Percentiles rank a stretch among this genome's conserved stretches.
These are phyloP conservation scores for Colletotrichum orchidophilum DNA, from an alignment of 2,329 filamentous ascomycete genomes.

Conservation along the genomic window DNA sequence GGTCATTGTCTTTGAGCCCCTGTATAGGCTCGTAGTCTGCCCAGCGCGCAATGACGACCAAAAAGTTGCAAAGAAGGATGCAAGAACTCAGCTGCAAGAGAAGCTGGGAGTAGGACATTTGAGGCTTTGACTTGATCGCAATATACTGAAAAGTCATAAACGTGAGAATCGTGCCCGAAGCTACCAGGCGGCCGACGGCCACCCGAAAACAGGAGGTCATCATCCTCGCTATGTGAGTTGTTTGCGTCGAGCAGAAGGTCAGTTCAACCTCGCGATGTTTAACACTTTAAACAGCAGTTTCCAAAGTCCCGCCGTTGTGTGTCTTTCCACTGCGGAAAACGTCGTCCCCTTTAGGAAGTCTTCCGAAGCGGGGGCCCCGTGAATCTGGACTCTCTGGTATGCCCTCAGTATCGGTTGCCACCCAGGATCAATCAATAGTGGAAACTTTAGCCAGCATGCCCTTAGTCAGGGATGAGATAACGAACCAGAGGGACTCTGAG, in stretches of 20 bases:
- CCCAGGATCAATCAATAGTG: background rate
- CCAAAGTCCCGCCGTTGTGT: background rate
- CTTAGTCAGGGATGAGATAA: background rate
- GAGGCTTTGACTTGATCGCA: background rate
- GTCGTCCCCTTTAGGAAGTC: background rate
- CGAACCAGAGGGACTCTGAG: background rate
- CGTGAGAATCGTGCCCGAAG: background rate
- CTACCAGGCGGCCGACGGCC: slow-evolving; percentile 3
- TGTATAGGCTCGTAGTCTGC: background rate
- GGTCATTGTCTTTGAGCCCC: background rate
- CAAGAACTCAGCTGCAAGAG: background rate
- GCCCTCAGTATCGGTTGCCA: background rate
- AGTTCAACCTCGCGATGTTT: background rate
- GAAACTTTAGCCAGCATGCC: background rate
- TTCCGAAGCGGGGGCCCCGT: background rate
- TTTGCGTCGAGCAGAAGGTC: background rate
- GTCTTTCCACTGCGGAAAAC: background rate
- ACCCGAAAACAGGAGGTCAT: background rate
- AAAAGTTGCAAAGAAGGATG: background rate
- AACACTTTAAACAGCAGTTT: background rate
- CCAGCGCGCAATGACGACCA: background rate
- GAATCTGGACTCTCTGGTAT: background rate
- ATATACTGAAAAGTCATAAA: slow-evolving; percentile 8
- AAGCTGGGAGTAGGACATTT: background rate
- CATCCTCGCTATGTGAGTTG: background rate